Base-by-base conservation (phyloP, 1,139 yeast genomes). In the Candida tetrigidarum region DNA sequence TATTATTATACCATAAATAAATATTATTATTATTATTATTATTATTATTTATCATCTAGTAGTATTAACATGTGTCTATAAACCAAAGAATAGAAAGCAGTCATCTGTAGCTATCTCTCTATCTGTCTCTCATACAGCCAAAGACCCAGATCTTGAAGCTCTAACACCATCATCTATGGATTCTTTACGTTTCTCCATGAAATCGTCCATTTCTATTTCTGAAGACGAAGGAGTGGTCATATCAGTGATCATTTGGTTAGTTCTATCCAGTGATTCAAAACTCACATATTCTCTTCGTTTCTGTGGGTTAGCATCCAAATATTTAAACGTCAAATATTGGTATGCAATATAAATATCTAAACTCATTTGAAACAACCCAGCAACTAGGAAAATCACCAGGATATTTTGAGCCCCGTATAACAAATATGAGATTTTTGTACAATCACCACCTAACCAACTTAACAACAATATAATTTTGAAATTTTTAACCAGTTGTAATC, bases 401-500 rank as follows among this genome's bases (percentile, higher is more conserved):
- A 88, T 80, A 52, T 84, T 77, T 45, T 76, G 76, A 1, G 96
- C 86, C 9, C 96, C 95, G 60, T 75, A 84, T 11, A 86, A 56
- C 47, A 90, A 72, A 60, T 87, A 90, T 41, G 84, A 70, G 32
- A 91, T 76, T 60, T 91, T 91, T 32, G 90, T 79, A 38, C 85
- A 69, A 65, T 91, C 97, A 42, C 97, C 97, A 49, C 93, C 85
- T 8, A 91, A 69, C 97, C 97, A 91, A 56, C 93, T 85, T 25
- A 89, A 67, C 39, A 91, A 63, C 41, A 91, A 69, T 29, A 92
- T 79, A 38, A 84, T 71, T 56, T 91, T 85, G 67, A 91, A 90
- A 50, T 93, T 93, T 53, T 85, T 85, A 5, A 86, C 83, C 0
- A 89, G 80, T 54, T 83, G 81, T 23, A 88, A 63, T 47, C 92